phyloP scores from a whole-genome alignment of 78 protist species.

The Dictyostelium intermedium region DNA sequence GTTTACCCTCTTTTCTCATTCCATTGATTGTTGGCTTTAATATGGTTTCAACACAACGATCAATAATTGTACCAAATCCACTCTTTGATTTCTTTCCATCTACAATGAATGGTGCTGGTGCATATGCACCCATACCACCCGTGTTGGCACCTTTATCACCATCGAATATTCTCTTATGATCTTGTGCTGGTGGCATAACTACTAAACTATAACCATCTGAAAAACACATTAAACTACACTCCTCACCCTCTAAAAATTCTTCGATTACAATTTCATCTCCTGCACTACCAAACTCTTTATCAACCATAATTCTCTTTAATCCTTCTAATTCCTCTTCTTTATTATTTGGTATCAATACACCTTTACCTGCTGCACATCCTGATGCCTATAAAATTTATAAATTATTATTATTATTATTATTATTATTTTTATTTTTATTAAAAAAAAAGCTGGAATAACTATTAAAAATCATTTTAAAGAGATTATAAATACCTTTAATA shows the following conservation, averaged over 20 bases:
- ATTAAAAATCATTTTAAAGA: background rate
- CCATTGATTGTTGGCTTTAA: constrained; percentile 90
- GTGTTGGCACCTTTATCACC: constrained; percentile 85
- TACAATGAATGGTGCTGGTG: constrained; percentile 89
- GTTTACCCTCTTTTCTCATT: constrained; percentile 86
- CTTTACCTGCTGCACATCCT: constrained; percentile 95
- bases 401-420: too few relatives aligned
- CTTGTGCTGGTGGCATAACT: constrained; percentile 86
- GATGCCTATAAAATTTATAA: constrained; percentile 66
- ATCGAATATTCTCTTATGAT: constrained; percentile 90
- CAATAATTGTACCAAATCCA: constrained; percentile 57
- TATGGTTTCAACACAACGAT: constrained; percentile 60
- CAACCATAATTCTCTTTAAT: constrained; percentile 68
- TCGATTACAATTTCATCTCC: constrained; percentile 88
- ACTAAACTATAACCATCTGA: constrained; percentile 81
- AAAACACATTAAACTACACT: constrained; percentile 87
- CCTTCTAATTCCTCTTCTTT: constrained; percentile 78
- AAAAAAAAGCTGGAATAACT: background rate
- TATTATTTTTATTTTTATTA: background rate
- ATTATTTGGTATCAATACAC: constrained; percentile 87
- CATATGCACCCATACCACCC: constrained; percentile 96
- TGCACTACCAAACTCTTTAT: constrained; percentile 76
- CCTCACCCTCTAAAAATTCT: constrained; percentile 86
- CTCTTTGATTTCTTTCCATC: background rate
- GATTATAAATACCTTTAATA: background rate